Base-by-base conservation (phyloP, 345 rosid genomes). In the Corchorus capsularis region DNA sequence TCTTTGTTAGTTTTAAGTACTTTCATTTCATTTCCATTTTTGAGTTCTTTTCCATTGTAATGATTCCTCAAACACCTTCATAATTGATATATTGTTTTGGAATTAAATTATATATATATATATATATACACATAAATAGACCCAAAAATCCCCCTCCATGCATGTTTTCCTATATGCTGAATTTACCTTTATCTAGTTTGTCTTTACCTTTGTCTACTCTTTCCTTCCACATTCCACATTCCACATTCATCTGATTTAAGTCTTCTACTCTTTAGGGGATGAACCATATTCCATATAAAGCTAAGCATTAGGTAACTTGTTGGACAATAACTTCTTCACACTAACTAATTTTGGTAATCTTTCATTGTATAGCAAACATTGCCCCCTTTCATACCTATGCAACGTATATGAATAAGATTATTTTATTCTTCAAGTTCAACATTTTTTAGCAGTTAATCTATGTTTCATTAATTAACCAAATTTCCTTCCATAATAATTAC, bases 201-300 rank as follows among this genome's bases (percentile, higher is more conserved):
- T 15, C 69, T 35, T 64, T 64, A 5, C 47, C 69, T 41, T 41
- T 41, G 47, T n/a, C 34, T 27, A 10, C 34, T 4, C 69, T 41
- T n/a, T n/a, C n/a, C n/a, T 43, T 17, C 69, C 69, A 37, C 12
- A 32, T 10, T 39, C 46, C 50, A 27, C 27, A 27, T 19, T 35
- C 8, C 15, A 80, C 22, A 39, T 59, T 64, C 78, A n/a, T 77
- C 49, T 72, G 69, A 47, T 27, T 37, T 64, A 34, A 15, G 3
- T 39, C 43, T 39, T 39, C 43, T 35, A 14, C 20, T 27, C 27
- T 17, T 64, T 35, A 17, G 69, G 84, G 81, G 81, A 77, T 75
- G 88, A 75, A 83, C 83, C 88, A 77, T 75, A 78, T 81, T 78
- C 85, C 82, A 78, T 56, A 13, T 0, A 0, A 53, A 63, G 72